Evolutionary conservation across 2,329 filamentous ascomycete genomes (phyloP).

Genomic region (Arthrobotrys sinensis): DNA sequence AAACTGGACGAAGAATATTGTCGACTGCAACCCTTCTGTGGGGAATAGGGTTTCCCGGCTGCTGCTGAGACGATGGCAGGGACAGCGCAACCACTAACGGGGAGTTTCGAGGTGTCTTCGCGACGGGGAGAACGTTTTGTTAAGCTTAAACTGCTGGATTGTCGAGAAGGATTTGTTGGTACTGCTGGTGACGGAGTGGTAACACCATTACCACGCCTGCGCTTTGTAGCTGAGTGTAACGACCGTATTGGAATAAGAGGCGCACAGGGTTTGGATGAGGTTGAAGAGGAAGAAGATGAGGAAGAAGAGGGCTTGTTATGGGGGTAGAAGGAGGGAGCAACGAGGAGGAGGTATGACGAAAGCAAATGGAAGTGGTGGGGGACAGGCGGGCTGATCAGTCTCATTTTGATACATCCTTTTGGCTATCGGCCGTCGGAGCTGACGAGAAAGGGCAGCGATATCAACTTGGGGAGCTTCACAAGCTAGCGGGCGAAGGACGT

Average conservation of each 20-base stretch:
- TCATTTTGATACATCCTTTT: conserved; percentile 59
- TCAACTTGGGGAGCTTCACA: conserved; percentile 9
- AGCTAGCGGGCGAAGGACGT: background rate
- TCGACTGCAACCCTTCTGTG: background rate
- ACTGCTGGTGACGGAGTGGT: background rate
- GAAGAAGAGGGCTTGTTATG: conserved; percentile 29
- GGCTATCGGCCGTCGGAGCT: conserved; percentile 14
- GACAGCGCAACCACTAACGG: conserved; percentile 6
- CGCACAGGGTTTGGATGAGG: background rate
- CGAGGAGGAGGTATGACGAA: conserved; percentile 46
- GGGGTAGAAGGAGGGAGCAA: conserved; percentile 44
- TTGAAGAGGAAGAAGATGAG: conserved; percentile 7
- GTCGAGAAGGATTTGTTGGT: background rate
- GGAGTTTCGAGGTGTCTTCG: conserved; percentile 22
- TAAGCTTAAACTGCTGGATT: conserved; percentile 15
- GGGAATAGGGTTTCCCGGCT: background rate
- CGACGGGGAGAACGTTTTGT: background rate
- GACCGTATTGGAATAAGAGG: conserved; percentile 34
- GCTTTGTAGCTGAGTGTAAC: conserved; percentile 29
- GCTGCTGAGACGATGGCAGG: conserved; percentile 5
- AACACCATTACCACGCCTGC: conserved; percentile 7
- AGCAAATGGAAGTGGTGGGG: conserved; percentile 39
- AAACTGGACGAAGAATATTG: conserved; percentile 38
- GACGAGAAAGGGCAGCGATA: conserved; percentile 1
- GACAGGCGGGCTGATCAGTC: conserved; percentile 57